A percentile compares a stretch with the other conserved stretches of the same genome.
These are phyloP conservation scores for Penicillium roqueforti DNA, from an alignment of 495 filamentous ascomycete species.

Conservation along the genomic window DNA sequence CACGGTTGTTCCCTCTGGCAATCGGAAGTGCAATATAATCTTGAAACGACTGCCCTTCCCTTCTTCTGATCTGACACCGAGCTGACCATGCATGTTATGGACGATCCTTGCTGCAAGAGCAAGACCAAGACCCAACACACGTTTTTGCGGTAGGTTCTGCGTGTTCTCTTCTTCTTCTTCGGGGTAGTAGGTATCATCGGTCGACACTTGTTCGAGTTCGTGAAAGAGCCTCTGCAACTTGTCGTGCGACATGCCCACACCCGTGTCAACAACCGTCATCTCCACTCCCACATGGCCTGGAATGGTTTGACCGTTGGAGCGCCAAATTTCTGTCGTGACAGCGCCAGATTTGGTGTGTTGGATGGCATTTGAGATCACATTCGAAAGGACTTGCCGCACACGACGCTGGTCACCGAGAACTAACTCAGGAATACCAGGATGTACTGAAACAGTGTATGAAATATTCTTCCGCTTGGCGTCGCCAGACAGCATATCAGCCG, in stretches of 20 bases:
- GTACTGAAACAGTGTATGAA: constrained; percentile 59
- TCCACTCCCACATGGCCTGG: constrained; percentile 57
- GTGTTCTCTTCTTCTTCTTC: constrained; percentile 12
- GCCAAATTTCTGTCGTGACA: constrained; percentile 67
- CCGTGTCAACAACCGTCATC: constrained; percentile 73
- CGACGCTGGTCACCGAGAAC: constrained; percentile 78
- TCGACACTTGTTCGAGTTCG: constrained; percentile 82
- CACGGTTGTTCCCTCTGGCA: constrained; percentile 22
- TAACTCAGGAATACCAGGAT: constrained; percentile 61
- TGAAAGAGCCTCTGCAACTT: constrained; percentile 76
- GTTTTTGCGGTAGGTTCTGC: constrained; percentile 18
- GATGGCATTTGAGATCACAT: constrained; percentile 82
- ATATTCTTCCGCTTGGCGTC: constrained; percentile 77
- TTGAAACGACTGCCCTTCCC: constrained; percentile 81
- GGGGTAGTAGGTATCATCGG: constrained; percentile 32
- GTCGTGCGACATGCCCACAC: constrained; percentile 67
- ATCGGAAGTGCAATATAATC: constrained; percentile 36
- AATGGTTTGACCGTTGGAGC: constrained; percentile 34
- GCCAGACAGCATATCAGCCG: constrained; percentile 64
- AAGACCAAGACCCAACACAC: constrained; percentile 73
- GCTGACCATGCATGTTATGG: constrained; percentile 85
- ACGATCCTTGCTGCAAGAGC: constrained; percentile 82
- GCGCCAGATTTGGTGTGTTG: constrained; percentile 70
- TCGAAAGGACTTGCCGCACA: constrained; percentile 75
- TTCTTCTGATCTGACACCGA: constrained; percentile 81